Conservation (phyloP, 495 filamentous ascomycete genomes). For the Saxispiralis lemnorum region DNA sequence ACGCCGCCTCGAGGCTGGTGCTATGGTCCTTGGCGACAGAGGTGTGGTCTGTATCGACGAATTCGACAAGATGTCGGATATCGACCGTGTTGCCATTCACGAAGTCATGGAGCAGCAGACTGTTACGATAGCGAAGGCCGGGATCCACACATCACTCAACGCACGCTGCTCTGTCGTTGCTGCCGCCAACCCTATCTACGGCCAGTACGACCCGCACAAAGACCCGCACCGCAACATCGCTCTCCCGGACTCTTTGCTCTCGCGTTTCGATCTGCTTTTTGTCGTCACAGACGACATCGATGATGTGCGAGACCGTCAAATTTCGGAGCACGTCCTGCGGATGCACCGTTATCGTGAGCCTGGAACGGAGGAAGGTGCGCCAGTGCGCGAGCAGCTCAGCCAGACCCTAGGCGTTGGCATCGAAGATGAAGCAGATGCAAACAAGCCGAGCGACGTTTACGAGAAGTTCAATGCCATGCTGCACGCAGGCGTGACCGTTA, state of each 20-base stretch:
- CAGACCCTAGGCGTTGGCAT: slow-evolving; percentile 83
- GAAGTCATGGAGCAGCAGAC: slow-evolving; percentile 99
- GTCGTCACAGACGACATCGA: slow-evolving; percentile 98
- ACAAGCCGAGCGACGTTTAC: slow-evolving; percentile 68
- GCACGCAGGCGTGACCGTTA: slow-evolving; percentile 73
- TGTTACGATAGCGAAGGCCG: slow-evolving; percentile 95
- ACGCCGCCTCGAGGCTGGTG: slow-evolving; percentile 83
- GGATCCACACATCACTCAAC: slow-evolving; percentile 95
- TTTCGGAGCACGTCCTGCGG: slow-evolving; percentile 91
- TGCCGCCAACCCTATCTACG: slow-evolving; percentile 93
- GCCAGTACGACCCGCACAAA: slow-evolving; percentile 96
- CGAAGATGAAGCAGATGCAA: slow-evolving; percentile 53
- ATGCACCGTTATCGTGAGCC: slow-evolving; percentile 95
- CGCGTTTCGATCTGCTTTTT: slow-evolving; percentile 97
- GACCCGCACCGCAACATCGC: slow-evolving; percentile 98
- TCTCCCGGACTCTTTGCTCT: slow-evolving; percentile 87
- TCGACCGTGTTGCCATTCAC: slow-evolving; percentile 95
- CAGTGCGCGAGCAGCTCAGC: slow-evolving; percentile 70
- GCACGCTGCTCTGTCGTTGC: slow-evolving; percentile 93
- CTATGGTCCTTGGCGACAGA: slow-evolving; percentile 94
- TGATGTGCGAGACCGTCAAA: slow-evolving; percentile 68
- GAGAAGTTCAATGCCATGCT: slow-evolving; percentile 95
- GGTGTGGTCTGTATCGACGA: slow-evolving; percentile 99
- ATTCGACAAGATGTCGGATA: slow-evolving; percentile 99
- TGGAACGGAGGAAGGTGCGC: slow-evolving; percentile 86